Base-by-base conservation (phyloP, 495 filamentous ascomycete genomes). In the Apodospora peruviana region DNA sequence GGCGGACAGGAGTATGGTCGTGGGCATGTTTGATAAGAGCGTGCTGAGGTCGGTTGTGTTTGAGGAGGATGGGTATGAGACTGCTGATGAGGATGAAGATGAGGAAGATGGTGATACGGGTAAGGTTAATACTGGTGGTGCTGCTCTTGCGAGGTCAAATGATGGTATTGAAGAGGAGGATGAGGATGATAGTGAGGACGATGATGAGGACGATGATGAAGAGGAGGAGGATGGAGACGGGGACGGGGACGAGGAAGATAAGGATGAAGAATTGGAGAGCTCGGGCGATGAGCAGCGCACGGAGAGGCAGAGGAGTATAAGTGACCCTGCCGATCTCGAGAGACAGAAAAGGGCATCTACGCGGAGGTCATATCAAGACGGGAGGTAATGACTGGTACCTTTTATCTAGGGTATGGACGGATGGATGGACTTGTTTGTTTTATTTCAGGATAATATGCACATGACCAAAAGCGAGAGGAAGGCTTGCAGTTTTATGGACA, bases 21-120 rank as follows among this genome's bases (percentile, higher is more conserved):
- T 96, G 42, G 90, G 96, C 62, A 70, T 97, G 20, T 98, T 97
- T 64, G 91, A 97, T 55, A 91, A 88, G 67, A 81, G 76, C 29
- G 88, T 97, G 22, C 72, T 97, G 65, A 73, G 89, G 55, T 79
- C 81, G 36, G 87, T 96, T 45, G 84, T 97, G 9, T 75, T 76
- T 50, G 77, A 71, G 16, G 75, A 80, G 51, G 75, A 76, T 25
- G 48, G 50, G 35, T 40, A 38, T 5, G 51, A 44, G 22, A 25
- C 17, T 9, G 23, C 29, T 25, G 46, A 49, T 2, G 50, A 55
- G 4, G 46, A 40, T 3, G 44, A 50, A 3, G 50, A 50, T 1
- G 48, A 52, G 1, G 41, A 45, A 7, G 50, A 53, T 4, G 53
- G 51, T 2, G 40, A 51, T 10, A n/a, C n/a, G n/a, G n/a, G n/a